Percentiles rank a stretch among this genome's conserved stretches.
These are phyloP conservation scores for Ustilago cynodontis DNA, from an alignment of 1,284 basidiomycete species.

Conservation along the genomic window DNA sequence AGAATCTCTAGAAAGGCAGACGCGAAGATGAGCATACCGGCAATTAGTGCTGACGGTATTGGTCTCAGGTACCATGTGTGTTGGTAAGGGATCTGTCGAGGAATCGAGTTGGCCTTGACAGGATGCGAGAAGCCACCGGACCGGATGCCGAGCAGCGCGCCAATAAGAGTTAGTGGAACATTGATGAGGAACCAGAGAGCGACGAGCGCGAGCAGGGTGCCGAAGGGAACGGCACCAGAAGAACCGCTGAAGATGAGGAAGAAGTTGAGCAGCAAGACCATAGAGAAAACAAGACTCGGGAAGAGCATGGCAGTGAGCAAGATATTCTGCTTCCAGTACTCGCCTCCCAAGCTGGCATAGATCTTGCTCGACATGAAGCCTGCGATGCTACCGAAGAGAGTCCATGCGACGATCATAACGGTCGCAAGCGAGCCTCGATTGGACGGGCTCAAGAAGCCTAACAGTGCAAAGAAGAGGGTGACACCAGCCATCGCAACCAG, in stretches of 20 bases:
- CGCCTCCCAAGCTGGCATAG: slow-evolving; percentile 86
- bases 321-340: slow-evolving; percentile 82
- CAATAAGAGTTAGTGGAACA: slow-evolving; percentile 77
- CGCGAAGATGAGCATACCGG: slow-evolving; percentile 93
- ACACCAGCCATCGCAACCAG: slow-evolving; percentile 88
- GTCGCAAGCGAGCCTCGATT: slow-evolving; percentile 94
- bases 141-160: slow-evolving; percentile 81
- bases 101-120: slow-evolving; percentile 90
- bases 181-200: slow-evolving; percentile 96
- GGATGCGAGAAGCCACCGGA: slow-evolving; percentile 88
- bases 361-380: slow-evolving; percentile 89
- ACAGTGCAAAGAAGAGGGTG: slow-evolving; percentile 94
- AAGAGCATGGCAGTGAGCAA: slow-evolving; percentile 88
- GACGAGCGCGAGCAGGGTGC: slow-evolving; percentile 87
- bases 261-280: slow-evolving; percentile 64
- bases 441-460: slow-evolving; percentile 96
- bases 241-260: slow-evolving; percentile 82
- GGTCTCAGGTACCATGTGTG: slow-evolving; percentile 69
- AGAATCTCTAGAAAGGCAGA: slow-evolving; percentile 96
- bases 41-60: slow-evolving; percentile 81
- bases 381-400: slow-evolving; percentile 89
- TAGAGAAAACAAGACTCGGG: slow-evolving; percentile 77
- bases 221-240: slow-evolving; percentile 95
- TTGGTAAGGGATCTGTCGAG: slow-evolving; percentile 72
- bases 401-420: slow-evolving; percentile 96